Conservation (phyloP, 768 basidiomycete species). For the Podaxis pistillaris region DNA sequence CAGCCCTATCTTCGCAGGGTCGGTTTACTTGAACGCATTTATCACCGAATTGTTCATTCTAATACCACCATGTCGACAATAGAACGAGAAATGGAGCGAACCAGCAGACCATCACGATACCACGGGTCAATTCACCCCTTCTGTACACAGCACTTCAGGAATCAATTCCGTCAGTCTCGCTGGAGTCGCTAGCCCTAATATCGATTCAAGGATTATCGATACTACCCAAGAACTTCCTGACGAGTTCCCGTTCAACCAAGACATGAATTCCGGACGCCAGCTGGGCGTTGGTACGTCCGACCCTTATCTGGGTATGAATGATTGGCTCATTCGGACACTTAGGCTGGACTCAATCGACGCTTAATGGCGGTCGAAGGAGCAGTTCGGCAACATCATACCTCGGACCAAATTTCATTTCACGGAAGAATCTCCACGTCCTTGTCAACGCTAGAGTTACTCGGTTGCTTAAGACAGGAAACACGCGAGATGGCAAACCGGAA, state of each 20-base stretch:
- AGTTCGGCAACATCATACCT: conserved; percentile 33
- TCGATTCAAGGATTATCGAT: conserved; percentile 19
- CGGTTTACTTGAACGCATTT: not conserved
- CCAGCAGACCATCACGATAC: conserved; percentile 32
- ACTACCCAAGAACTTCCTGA: conserved; percentile 6
- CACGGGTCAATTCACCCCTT: conserved; percentile 30
- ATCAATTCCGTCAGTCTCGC: conserved; percentile 23
- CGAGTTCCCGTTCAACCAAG: conserved; percentile 16
- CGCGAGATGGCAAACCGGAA: conserved; percentile 27
- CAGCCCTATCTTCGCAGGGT: conserved; percentile 20
- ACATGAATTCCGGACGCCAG: conserved; percentile 19
- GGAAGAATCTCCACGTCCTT: conserved; percentile 30
- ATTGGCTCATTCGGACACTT: not conserved
- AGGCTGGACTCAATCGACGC: conserved; percentile 13
- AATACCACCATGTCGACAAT: not conserved
- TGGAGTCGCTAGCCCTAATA: conserved; percentile 20
- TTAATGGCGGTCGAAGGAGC: conserved; percentile 9
- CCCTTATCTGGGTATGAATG: not conserved
- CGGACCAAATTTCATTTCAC: conserved; percentile 22
- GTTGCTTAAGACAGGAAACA: conserved; percentile 24
- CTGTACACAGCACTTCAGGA: conserved; percentile 26
- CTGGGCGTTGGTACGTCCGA: conserved; percentile 1
- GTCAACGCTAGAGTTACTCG: conserved; percentile 25
- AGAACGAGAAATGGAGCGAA: conserved; percentile 28
- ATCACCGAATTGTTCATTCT: not conserved